Conservation (phyloP, 1,284 basidiomycete species). For the Uromyces viciae-fabae region DNA sequence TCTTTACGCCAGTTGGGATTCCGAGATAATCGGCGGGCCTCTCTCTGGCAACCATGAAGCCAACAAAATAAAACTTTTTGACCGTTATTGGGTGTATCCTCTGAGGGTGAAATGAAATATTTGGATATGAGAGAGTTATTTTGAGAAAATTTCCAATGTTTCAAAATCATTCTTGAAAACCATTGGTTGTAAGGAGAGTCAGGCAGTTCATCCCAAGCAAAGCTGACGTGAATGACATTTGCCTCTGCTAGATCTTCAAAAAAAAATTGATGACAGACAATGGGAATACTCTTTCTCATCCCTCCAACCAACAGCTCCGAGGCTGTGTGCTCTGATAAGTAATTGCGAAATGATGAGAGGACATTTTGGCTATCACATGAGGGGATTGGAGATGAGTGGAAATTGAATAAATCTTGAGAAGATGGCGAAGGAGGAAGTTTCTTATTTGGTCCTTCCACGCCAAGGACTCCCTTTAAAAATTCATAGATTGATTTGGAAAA, state of each 20-base stretch:
- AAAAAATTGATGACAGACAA: conserved; percentile 13
- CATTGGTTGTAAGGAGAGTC: not conserved
- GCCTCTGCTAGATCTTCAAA: not conserved
- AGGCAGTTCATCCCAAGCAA: not conserved
- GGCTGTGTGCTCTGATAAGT: not conserved
- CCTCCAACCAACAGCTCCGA: not conserved
- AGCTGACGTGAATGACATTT: not conserved
- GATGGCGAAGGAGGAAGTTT: conserved; percentile 4
- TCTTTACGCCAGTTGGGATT: not conserved
- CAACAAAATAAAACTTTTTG: not conserved
- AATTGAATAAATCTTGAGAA: not conserved
- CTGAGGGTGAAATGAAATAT: not conserved
- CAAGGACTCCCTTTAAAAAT: not conserved
- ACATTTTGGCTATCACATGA: not conserved
- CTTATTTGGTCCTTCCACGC: not conserved
- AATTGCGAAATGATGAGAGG: not conserved
- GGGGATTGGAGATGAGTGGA: not conserved
- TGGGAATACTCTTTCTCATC: not conserved
- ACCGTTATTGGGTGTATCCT: not conserved
- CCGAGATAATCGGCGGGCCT: not conserved
- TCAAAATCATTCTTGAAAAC: not conserved
- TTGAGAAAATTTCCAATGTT: not conserved
- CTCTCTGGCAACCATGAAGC: not conserved
- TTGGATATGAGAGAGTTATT: not conserved
- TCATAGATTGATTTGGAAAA: not conserved